Conservation (phyloP, 768 basidiomycete species). For the Hemileccinum impolitum region DNA sequence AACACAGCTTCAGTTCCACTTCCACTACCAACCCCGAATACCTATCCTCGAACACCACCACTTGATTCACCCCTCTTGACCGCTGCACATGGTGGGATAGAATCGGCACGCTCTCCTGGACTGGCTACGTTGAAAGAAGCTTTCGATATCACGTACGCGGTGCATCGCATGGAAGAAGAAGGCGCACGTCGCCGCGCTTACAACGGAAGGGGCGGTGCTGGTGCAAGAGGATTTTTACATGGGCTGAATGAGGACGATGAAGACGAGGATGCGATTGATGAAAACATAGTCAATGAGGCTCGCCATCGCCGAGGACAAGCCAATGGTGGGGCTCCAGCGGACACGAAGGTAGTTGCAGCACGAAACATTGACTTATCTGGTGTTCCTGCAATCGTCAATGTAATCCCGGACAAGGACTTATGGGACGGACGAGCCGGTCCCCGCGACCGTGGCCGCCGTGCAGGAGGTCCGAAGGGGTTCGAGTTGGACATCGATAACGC, state of each 20-base stretch:
- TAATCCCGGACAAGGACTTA: constrained; percentile 19
- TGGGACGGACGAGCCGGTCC: constrained; percentile 71
- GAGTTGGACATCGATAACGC: constrained; percentile 86
- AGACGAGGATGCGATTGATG: constrained; percentile 49
- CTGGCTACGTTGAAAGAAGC: constrained; percentile 93
- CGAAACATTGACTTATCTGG: constrained; percentile 8
- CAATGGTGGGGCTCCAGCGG: constrained; percentile 4
- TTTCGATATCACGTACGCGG: constrained; percentile 98
- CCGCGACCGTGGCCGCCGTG: constrained; percentile 50
- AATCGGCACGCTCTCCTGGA: constrained; percentile 83
- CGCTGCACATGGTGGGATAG: constrained; percentile 71
- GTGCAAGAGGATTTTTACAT: constrained; percentile 69
- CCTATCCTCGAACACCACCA: constrained; percentile 40
- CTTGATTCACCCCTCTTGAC: constrained; percentile 91
- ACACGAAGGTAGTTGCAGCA: constrained; percentile 10
- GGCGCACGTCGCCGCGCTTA: constrained; percentile 83
- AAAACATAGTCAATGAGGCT: constrained; percentile 49
- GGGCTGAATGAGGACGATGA: constrained; percentile 96
- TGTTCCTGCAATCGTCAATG: constrained; percentile 11
- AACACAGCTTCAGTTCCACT: constrained; percentile 61
- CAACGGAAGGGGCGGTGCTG: constrained; percentile 75
- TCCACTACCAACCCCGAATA: constrained; percentile 61
- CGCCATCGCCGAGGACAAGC: constrained; percentile 37
- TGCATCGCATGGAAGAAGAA: constrained; percentile 99
- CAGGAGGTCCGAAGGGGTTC: constrained; percentile 44